A percentile compares a stretch with the other conserved stretches of the same genome.
These are phyloP conservation scores for Penicillium sclerotiorum DNA, from an alignment of 2,329 filamentous ascomycete genomes.

Conservation along the genomic window DNA sequence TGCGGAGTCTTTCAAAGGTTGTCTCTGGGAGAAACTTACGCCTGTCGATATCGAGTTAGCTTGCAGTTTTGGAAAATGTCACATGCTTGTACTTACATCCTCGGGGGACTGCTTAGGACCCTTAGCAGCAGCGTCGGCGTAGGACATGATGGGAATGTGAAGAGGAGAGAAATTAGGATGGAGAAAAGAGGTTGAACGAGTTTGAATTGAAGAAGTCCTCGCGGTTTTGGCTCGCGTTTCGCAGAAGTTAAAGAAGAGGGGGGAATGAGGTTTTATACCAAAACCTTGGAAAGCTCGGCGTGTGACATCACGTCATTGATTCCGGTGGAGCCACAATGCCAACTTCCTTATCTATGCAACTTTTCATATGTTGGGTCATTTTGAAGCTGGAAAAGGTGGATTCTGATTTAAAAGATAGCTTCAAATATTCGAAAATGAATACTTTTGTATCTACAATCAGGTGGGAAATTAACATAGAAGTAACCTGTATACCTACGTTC, in stretches of 20 bases:
- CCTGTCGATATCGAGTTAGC: constrained; percentile 31
- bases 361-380: neutral
- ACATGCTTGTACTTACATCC: constrained; percentile 43
- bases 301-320: constrained; percentile 40
- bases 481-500: too few relatives aligned
- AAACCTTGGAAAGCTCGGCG: constrained; percentile 21
- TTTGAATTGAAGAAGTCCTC: too few relatives aligned
- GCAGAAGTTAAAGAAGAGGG: constrained; percentile 7
- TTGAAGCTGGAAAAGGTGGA: too few relatives aligned
- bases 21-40: too few relatives aligned
- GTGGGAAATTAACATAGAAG: too few relatives aligned
- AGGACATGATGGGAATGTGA: constrained; percentile 44
- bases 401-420: too few relatives aligned
- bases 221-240: too few relatives aligned
- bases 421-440: neutral
- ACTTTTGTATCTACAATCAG: too few relatives aligned
- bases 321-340: constrained; percentile 14
- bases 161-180: neutral
- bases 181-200: neutral
- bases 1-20: too few relatives aligned
- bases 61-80: neutral
- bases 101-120: constrained; percentile 51
- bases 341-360: neutral
- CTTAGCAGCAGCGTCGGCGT: constrained; percentile 52
- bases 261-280: constrained; percentile 27